Base-by-base conservation (phyloP, 768 basidiomycete species). In the Daedaleopsis nitida region DNA sequence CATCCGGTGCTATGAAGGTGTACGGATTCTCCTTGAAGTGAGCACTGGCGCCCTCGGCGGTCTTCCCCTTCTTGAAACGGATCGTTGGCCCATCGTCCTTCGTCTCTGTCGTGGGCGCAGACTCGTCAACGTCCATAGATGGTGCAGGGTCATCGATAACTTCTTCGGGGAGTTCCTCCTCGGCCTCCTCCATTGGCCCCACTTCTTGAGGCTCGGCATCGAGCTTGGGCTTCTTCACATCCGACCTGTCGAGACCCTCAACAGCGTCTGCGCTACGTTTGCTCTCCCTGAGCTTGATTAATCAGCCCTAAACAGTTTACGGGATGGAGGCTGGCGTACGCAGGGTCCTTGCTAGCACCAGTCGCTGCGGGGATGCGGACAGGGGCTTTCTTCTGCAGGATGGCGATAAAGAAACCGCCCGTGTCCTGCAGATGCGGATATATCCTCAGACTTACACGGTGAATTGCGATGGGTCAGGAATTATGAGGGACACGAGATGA, bases 321-420 rank as follows among this genome's bases (percentile, higher is more conserved):
- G n/a, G 23, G 5, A 39, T 0, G 44, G 17, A 51, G 9, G 8
- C 27, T 27, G 34, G 59, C 63, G 12, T 54, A 65, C 63, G 53
- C 37, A 3, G 51, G 9, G 19, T 64, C 59, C 21, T 65, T 63
- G 17, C 47, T 34, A 42, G 17, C 39, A 11, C 13, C 10, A n/a
- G 44, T 13, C 32, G 38, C 37, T 10, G 48, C 50, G 39, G 57
- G 48, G 27, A 52, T 51, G 54, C 55, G 54, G 6, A 44, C 32
- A 2, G 65, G 58, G 35, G 65, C 60, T 55, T 76, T 83, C 69
- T 81, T 84, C 70, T 89, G 82, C 38, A 98, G 73, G 0, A 97
- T 90, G 12, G 94, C 94, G n/a, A 99, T 87, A 70, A 97, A 99
- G 76, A 99, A 99, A 0, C 95, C 97, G 3, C 97, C 97, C 0